Evolutionary conservation across 2,329 filamentous ascomycete genomes (phyloP).

Genomic region (Juglanconis oblonga): DNA sequence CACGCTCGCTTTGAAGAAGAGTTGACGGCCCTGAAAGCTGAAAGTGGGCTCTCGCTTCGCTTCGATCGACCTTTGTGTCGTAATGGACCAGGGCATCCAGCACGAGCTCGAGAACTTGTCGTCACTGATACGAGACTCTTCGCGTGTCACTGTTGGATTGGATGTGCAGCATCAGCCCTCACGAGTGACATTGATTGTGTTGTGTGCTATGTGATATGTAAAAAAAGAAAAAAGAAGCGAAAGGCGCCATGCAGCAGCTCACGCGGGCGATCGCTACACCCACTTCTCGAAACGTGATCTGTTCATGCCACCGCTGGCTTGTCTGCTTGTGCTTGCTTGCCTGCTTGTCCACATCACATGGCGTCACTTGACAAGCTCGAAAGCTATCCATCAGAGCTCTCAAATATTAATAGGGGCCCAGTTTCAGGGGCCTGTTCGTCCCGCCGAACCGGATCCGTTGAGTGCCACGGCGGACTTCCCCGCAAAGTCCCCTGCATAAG

Average conservation of each 20-base stretch:
- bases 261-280: neutral
- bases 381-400: neutral
- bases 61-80: neutral
- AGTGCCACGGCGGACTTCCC: neutral
- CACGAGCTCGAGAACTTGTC: neutral
- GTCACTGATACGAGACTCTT: neutral
- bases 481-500: neutral
- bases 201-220: neutral
- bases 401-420: neutral
- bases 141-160: conserved; percentile 2
- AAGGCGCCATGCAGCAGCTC: neutral
- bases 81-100: neutral
- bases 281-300: neutral
- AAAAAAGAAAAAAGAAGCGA: neutral
- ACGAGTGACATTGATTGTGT: neutral
- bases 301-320: neutral
- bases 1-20: neutral
- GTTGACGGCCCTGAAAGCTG: neutral
- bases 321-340: neutral
- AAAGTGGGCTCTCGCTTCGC: neutral
- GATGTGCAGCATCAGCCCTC: neutral
- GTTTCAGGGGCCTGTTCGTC: neutral
- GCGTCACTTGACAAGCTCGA: neutral
- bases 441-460: neutral
- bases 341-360: neutral